Conservation (phyloP, 106 monocot species). For the Alisma plantagoaquatica region DNA sequence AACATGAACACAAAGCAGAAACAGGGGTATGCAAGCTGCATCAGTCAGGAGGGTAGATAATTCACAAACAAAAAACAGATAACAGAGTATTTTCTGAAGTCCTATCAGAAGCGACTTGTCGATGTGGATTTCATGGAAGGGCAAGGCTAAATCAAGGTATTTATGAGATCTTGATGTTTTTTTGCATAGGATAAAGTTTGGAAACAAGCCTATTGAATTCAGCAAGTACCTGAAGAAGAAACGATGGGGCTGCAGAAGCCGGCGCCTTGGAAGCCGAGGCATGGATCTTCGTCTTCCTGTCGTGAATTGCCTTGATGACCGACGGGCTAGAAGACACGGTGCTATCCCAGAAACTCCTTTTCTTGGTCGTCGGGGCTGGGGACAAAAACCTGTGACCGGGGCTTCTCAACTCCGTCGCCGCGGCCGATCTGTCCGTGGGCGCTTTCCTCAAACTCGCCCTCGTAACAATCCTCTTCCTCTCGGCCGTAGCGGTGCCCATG, state of each 20-base stretch:
- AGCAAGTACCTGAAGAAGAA: conserved; percentile 86
- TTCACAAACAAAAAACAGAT: conserved; percentile 3
- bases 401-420: conserved; percentile 38
- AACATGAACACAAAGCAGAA: conserved; percentile 70
- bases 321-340: conserved; percentile 49
- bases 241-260: conserved; percentile 31
- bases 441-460: too few relatives aligned
- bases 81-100: too few relatives aligned
- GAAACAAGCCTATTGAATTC: too few relatives aligned
- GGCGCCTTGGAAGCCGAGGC: conserved; percentile 19
- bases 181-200: too few relatives aligned
- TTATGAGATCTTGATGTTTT: too few relatives aligned
- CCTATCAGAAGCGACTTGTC: too few relatives aligned
- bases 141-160: too few relatives aligned
- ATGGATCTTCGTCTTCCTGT: conserved; percentile 61
- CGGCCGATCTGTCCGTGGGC: too few relatives aligned
- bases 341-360: conserved; percentile 74
- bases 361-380: conserved; percentile 39
- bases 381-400: conserved; percentile 40
- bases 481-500: too few relatives aligned
- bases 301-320: conserved; percentile 28
- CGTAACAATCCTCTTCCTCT: conserved; percentile 9
- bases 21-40: conserved; percentile 58
- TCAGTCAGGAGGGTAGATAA: conserved; percentile 35
- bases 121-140: too few relatives aligned